A percentile compares a stretch with the other conserved stretches of the same genome.
These are phyloP conservation scores for Plectosphaerella sp. DNA, from an alignment of 2,329 filamentous ascomycete species.

Conservation along the genomic window DNA sequence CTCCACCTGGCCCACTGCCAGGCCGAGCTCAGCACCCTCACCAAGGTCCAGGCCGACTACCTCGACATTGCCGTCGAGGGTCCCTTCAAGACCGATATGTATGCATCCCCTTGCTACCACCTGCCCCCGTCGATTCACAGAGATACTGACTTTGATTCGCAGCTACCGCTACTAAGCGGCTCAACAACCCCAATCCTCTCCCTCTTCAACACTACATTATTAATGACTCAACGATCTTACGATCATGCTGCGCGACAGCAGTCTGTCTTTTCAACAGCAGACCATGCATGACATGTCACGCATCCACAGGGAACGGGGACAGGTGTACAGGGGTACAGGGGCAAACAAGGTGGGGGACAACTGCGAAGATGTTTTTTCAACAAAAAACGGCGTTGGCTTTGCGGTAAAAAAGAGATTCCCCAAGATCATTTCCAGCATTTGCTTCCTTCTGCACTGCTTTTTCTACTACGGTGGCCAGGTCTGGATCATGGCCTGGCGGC, in stretches of 20 bases:
- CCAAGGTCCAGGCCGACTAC: slow-evolving; percentile 87
- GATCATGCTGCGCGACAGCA: slow-evolving; percentile 8
- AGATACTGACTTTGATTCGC: slow-evolving; percentile 9
- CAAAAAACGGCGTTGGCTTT: slow-evolving; percentile 30
- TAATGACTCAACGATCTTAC: slow-evolving; percentile 15
- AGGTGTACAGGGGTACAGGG: slow-evolving; percentile 17
- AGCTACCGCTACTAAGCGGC: slow-evolving; percentile 40
- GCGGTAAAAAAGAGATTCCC: slow-evolving; percentile 25
- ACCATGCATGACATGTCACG: slow-evolving; percentile 29
- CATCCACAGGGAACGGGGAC: slow-evolving; percentile 17
- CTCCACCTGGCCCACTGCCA: slow-evolving; percentile 93
- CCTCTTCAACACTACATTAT: slow-evolving; percentile 10
- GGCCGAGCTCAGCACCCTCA: slow-evolving; percentile 86
- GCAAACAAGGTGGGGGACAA: slow-evolving; percentile 12
- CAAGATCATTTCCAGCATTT: slow-evolving; percentile 21
- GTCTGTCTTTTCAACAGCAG: slow-evolving; percentile 40
- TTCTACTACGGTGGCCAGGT: not conserved
- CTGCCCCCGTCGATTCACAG: not conserved
- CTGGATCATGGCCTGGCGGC: too few relatives aligned
- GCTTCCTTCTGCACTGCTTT: slow-evolving; percentile 13
- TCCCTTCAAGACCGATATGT: slow-evolving; percentile 90
- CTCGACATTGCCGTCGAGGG: slow-evolving; percentile 80
- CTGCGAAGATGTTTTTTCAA: slow-evolving; percentile 27
- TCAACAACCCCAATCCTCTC: slow-evolving; percentile 22
- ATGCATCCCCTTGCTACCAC: not conserved